Conservation (phyloP, 2,329 filamentous ascomycete genomes). For the Sporothrix protearum region DNA sequence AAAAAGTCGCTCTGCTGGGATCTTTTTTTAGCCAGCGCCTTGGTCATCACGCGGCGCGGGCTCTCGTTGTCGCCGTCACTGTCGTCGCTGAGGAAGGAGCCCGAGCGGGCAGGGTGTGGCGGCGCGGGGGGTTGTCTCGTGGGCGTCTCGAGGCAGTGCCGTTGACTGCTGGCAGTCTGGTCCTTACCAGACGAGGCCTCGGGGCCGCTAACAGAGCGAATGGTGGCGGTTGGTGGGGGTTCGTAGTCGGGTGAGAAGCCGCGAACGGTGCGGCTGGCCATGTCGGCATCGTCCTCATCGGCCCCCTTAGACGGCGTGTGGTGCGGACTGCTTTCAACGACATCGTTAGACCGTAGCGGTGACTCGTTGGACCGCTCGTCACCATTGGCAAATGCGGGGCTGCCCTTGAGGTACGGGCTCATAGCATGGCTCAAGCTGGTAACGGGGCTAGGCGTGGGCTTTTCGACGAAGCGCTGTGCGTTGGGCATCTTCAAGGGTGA, state of each 20-base stretch:
- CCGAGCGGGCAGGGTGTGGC: slow-evolving; percentile 37
- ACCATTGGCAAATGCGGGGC: slow-evolving; percentile 27
- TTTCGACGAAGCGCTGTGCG: slow-evolving; percentile 33
- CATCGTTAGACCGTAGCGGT: neutral
- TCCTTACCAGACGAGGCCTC: slow-evolving; percentile 32
- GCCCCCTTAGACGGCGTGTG: neutral
- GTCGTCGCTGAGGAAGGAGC: slow-evolving; percentile 52
- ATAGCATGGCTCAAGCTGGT: slow-evolving; percentile 83
- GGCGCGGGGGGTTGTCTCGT: slow-evolving; percentile 37
- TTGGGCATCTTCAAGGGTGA: slow-evolving; percentile 37
- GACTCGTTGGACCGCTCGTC: neutral
- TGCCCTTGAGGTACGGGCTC: slow-evolving; percentile 68
- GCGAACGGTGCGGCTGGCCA: slow-evolving; percentile 42
- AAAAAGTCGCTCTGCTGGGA: slow-evolving; percentile 14
- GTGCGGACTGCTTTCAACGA: neutral
- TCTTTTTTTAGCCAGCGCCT: slow-evolving; percentile 18
- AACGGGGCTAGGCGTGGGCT: slow-evolving; percentile 57
- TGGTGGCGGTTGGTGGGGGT: slow-evolving; percentile 67
- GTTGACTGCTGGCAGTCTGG: slow-evolving; percentile 26
- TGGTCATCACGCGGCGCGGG: slow-evolving; percentile 29
- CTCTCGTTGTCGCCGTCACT: slow-evolving; percentile 51
- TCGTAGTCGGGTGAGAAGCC: slow-evolving; percentile 75
- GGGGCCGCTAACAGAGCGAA: slow-evolving; percentile 56
- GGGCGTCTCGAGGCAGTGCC: slow-evolving; percentile 36
- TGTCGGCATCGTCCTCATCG: slow-evolving; percentile 31